These are phyloP conservation scores for Asterionellopsis glacialis DNA, from an alignment of 108 stramenopile genomes.

Conservation along the genomic window DNA sequence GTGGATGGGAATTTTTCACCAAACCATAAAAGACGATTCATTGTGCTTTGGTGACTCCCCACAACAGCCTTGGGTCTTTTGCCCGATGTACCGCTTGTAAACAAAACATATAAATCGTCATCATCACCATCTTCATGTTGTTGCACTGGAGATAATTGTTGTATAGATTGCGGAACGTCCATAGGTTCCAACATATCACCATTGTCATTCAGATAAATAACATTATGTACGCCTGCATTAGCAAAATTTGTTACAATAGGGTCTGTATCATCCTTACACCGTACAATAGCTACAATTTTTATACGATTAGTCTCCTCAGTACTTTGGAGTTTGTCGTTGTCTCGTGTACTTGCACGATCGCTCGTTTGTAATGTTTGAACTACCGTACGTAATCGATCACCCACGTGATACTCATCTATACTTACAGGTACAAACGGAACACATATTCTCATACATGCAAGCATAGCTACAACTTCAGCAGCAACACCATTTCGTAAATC, in stretches of 20 bases:
- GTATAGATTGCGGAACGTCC: conserved; percentile 22
- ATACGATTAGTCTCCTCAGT: not conserved
- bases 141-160: not conserved
- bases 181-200: conserved; percentile 29
- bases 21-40: conserved; percentile 20
- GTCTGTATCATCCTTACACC: conserved; percentile 37
- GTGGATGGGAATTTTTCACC: conserved; percentile 10
- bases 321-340: not conserved
- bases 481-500: conserved; percentile 22
- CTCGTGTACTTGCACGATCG: not conserved
- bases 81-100: conserved; percentile 3
- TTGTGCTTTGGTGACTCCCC: conserved; percentile 19
- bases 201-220: conserved; percentile 21
- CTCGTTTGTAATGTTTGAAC: conserved; percentile 20
- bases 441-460: conserved; percentile 34
- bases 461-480: conserved; percentile 28
- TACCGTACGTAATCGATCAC: conserved; percentile 14
- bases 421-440: conserved; percentile 33
- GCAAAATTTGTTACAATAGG: conserved; percentile 31
- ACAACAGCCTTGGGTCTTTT: conserved; percentile 4
- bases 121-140: too few relatives aligned
- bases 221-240: conserved; percentile 26
- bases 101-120: not conserved
- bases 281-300: conserved; percentile 22
- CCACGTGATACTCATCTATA: conserved; percentile 14